A percentile compares a stretch with the other conserved stretches of the same genome.
phyloP scores from a whole-genome alignment of 768 basidiomycete species.

The Collybiopsis confluens region DNA sequence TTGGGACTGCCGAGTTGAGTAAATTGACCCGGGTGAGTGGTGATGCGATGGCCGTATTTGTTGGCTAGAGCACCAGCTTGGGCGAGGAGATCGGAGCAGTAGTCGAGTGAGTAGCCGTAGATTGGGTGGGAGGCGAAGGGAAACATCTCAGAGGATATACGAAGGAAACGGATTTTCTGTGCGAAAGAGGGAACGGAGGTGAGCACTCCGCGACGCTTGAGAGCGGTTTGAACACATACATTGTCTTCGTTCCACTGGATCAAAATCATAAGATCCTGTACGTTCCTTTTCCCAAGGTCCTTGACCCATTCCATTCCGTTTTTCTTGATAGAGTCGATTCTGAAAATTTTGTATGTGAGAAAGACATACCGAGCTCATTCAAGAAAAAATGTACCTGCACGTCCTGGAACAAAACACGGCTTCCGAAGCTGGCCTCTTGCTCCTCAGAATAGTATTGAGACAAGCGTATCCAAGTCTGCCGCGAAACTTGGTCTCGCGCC shows the following conservation, averaged over 20 bases:
- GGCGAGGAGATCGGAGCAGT: constrained; percentile 53
- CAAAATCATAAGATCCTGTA: constrained; percentile 62
- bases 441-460: constrained; percentile 78
- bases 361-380: neutral
- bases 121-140: constrained; percentile 82
- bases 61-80: constrained; percentile 63
- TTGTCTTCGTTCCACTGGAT: constrained; percentile 93
- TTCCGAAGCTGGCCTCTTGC: constrained; percentile 57
- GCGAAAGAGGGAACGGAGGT: neutral
- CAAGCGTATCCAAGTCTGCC: constrained; percentile 78
- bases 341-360: constrained; percentile 17
- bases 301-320: constrained; percentile 82
- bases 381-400: constrained; percentile 39
- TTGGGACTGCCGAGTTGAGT: constrained; percentile 80
- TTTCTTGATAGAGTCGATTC: constrained; percentile 75
- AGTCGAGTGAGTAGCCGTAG: constrained; percentile 79
- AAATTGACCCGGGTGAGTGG: constrained; percentile 86
- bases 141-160: constrained; percentile 89
- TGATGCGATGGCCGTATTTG: constrained; percentile 73
- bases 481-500: constrained; percentile 63
- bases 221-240: constrained; percentile 27
- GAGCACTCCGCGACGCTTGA: neutral
- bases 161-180: constrained; percentile 78
- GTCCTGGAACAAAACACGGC: constrained; percentile 75
- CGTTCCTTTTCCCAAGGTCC: constrained; percentile 73